These are phyloP conservation scores for Aspergillus tamarii DNA, from an alignment of 2,329 filamentous ascomycete genomes.

Conservation along the genomic window DNA sequence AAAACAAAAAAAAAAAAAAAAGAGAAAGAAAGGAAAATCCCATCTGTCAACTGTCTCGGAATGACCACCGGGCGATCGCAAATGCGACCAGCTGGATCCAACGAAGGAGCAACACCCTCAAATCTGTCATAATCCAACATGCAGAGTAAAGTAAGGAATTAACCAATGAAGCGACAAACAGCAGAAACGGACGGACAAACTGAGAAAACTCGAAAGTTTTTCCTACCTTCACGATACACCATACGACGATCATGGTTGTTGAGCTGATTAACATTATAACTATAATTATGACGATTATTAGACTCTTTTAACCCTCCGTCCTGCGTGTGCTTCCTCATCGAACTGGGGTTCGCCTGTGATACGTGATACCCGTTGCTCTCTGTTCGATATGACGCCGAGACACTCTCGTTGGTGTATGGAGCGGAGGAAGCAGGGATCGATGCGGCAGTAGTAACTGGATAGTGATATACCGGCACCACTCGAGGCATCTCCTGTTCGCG, in stretches of 20 bases:
- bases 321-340: conserved; percentile 24
- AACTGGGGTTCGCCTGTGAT: conserved; percentile 25
- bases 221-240: conserved; percentile 35
- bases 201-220: conserved; percentile 8
- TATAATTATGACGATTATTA: conserved; percentile 13
- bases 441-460: conserved; percentile 3
- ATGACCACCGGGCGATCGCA: background rate
- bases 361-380: conserved; percentile 27
- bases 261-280: conserved; percentile 14
- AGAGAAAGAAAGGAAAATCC: background rate
- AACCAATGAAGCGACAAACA: background rate
- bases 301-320: conserved; percentile 15
- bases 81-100: background rate
- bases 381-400: conserved; percentile 28
- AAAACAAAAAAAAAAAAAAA: background rate
- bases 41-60: background rate
- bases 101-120: background rate
- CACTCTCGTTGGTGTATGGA: conserved; percentile 19
- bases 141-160: background rate
- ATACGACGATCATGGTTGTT: conserved; percentile 22
- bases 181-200: conserved; percentile 7
- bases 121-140: background rate
- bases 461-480: conserved; percentile 16
- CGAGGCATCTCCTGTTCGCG: conserved; percentile 20
- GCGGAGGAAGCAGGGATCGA: conserved; percentile 13